Evolutionary conservation across 2,329 filamentous ascomycete genomes (phyloP).

Genomic region (Lasiodiplodia gonubiensis): DNA sequence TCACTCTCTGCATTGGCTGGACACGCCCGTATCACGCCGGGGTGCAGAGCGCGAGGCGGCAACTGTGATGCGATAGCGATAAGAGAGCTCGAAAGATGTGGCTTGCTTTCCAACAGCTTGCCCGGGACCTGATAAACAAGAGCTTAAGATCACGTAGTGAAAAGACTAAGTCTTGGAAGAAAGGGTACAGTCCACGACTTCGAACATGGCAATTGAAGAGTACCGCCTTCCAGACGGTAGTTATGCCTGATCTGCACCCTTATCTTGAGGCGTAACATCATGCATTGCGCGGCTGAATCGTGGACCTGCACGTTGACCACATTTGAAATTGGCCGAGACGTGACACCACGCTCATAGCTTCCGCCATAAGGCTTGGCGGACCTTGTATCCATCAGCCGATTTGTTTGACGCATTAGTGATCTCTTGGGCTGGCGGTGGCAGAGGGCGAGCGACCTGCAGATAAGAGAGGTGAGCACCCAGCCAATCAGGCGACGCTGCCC

Average conservation of each 20-base stretch:
- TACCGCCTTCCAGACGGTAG: neutral
- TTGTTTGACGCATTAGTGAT: conserved; percentile 10
- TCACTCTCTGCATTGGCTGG: conserved; percentile 4
- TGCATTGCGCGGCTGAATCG: neutral
- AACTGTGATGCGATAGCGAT: conserved; percentile 19
- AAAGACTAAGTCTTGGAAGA: neutral
- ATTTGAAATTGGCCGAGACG: neutral
- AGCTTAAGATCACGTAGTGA: neutral
- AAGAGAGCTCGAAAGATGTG: conserved; percentile 5
- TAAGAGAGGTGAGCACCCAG: conserved; percentile 13
- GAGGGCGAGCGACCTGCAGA: conserved; percentile 10
- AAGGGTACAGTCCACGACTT: neutral
- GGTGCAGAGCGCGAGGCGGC: neutral
- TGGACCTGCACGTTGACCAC: neutral
- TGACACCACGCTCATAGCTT: neutral
- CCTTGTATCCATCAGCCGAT: neutral
- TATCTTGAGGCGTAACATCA: neutral
- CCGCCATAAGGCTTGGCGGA: neutral
- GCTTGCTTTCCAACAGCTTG: neutral
- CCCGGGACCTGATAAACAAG: neutral
- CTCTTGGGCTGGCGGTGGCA: neutral
- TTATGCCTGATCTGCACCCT: neutral
- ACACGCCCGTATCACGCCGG: conserved; percentile 10
- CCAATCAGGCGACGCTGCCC: conserved; percentile 11
- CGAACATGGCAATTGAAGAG: neutral